These are phyloP conservation scores for Dipteronia sinensis DNA, from an alignment of 345 rosid species.

Conservation along the genomic window DNA sequence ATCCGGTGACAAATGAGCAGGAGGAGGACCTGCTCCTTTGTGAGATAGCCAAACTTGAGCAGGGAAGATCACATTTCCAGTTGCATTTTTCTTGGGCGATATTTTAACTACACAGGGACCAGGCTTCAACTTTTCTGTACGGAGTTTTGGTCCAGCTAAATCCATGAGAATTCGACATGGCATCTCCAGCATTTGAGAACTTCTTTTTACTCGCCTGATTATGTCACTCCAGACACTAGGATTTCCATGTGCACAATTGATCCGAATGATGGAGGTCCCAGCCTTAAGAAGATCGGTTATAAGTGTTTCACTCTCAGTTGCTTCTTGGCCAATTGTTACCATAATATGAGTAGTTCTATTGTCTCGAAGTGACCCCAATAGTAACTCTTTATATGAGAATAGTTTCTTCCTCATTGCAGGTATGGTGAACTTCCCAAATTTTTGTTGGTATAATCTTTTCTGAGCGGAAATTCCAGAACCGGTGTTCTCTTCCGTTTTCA, in stretches of 20 bases:
- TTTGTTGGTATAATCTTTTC: constrained; percentile 24
- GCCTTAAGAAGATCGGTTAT: constrained; percentile 50
- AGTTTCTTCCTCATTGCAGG: constrained; percentile 36
- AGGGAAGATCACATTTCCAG: constrained; percentile 52
- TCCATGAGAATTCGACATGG: constrained; percentile 77
- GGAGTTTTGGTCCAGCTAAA: constrained; percentile 77
- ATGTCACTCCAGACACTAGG: constrained; percentile 63
- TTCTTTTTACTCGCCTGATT: constrained; percentile 52
- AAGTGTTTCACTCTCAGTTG: constrained; percentile 49
- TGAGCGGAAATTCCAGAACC: constrained; percentile 21
- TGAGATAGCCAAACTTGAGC: constrained; percentile 64
- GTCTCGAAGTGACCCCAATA: constrained; percentile 48
- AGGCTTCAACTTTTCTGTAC: constrained; percentile 54
- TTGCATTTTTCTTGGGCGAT: constrained; percentile 57
- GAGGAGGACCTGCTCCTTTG: constrained; percentile 51
- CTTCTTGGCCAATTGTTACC: constrained; percentile 74
- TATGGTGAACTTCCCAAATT: constrained; percentile 20
- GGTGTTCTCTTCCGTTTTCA: constrained; percentile 15
- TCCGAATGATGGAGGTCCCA: constrained; percentile 57
- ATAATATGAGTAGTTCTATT: constrained; percentile 53
- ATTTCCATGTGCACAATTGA: constrained; percentile 75
- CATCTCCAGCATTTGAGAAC: constrained; percentile 59
- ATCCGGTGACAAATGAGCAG: constrained; percentile 57
- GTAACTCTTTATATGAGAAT: constrained; percentile 43
- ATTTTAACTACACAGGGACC: constrained; percentile 66